Evolutionary conservation across 2,329 filamentous ascomycete genomes (phyloP).

Genomic region (Colletotrichum magnum): DNA sequence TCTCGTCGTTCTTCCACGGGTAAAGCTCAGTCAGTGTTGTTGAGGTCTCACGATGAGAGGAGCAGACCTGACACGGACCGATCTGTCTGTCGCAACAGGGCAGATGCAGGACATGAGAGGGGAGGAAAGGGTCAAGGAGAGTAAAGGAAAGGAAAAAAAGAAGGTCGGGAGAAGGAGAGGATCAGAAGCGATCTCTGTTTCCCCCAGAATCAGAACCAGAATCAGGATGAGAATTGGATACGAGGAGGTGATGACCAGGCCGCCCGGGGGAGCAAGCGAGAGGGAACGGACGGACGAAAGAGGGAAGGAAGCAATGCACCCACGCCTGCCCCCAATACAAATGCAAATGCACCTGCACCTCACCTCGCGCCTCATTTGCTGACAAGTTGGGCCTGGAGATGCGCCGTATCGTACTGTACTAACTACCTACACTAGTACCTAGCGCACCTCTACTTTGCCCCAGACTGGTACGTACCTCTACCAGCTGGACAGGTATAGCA

Average conservation of each 20-base stretch:
- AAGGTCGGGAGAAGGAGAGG: constrained; percentile 26
- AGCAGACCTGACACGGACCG: constrained; percentile 21
- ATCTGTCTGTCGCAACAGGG: constrained; percentile 29
- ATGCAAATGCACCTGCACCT: background rate
- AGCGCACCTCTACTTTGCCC: background rate
- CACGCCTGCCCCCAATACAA: background rate
- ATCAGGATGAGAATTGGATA: constrained; percentile 34
- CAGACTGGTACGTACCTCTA: background rate
- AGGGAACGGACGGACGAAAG: constrained; percentile 17
- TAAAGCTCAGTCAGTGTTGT: background rate
- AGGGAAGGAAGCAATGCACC: constrained; percentile 29
- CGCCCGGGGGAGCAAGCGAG: constrained; percentile 24
- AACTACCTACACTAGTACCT: background rate
- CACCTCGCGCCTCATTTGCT: background rate
- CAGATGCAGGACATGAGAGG: constrained; percentile 23
- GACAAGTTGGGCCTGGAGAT: background rate
- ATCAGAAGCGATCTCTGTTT: constrained; percentile 36
- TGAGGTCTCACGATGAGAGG: constrained; percentile 24
- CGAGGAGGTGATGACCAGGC: constrained; percentile 30
- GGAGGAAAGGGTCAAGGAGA: constrained; percentile 1
- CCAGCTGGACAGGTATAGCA: background rate
- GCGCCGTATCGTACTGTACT: too few relatives aligned
- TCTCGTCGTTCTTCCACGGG: background rate
- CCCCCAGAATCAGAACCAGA: constrained; percentile 14
- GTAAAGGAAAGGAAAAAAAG: constrained; percentile 7